Evolutionary conservation across 495 filamentous ascomycete genomes (phyloP).

Genomic region (Lasiosphaeria hispida): DNA sequence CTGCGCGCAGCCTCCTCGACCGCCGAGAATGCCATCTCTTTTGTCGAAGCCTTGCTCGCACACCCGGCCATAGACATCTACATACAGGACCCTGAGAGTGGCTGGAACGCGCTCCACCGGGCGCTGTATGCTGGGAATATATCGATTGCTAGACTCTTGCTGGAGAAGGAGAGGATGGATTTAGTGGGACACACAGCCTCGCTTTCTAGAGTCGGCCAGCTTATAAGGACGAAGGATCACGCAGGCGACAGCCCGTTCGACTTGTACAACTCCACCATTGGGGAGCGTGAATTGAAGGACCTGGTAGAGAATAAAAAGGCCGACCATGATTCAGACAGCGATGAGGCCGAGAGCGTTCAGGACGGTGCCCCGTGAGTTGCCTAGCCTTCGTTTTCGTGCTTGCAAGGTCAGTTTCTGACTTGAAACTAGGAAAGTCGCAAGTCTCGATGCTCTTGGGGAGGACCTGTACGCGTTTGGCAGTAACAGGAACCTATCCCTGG

Average conservation of each 20-base stretch:
- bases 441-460: slow-evolving; percentile 52
- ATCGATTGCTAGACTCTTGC: slow-evolving; percentile 74
- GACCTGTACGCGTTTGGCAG: slow-evolving; percentile 92
- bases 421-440: slow-evolving; percentile 1
- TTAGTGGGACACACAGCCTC: slow-evolving; percentile 49
- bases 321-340: slow-evolving; percentile 44
- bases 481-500: slow-evolving; percentile 90
- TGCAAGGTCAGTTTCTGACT: neutral
- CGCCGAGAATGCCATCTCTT: slow-evolving; percentile 61
- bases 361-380: slow-evolving; percentile 24
- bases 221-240: slow-evolving; percentile 93
- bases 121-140: slow-evolving; percentile 92
- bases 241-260: slow-evolving; percentile 95
- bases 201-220: slow-evolving; percentile 50
- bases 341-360: slow-evolving; percentile 28
- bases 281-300: slow-evolving; percentile 48
- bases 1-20: slow-evolving; percentile 78
- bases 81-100: slow-evolving; percentile 82
- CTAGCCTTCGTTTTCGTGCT: neutral
- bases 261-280: slow-evolving; percentile 80
- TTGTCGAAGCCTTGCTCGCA: slow-evolving; percentile 73
- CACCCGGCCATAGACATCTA: slow-evolving; percentile 85
- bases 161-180: slow-evolving; percentile 71
- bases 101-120: slow-evolving; percentile 92
- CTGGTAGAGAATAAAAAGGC: slow-evolving; percentile 19